Conservation (phyloP, 2,329 filamentous ascomycete species). For the Saccharata proteae region DNA sequence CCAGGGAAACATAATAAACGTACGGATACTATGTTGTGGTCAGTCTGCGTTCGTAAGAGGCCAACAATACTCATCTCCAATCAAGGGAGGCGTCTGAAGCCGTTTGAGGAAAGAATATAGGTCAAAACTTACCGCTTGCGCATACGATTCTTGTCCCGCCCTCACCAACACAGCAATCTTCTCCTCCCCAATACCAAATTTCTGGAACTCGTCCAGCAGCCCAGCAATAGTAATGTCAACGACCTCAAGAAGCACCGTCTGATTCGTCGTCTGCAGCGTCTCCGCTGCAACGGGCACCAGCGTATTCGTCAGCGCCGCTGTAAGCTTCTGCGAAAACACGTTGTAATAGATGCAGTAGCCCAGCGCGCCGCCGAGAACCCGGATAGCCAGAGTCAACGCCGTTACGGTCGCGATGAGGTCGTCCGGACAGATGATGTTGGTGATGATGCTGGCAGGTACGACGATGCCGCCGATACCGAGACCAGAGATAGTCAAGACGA, state of each 20-base stretch:
- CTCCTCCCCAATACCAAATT: slow-evolving; percentile 2
- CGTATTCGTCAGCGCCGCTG: background rate
- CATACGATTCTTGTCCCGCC: slow-evolving; percentile 4
- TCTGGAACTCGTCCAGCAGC: slow-evolving; percentile 3
- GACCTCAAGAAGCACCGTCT: background rate
- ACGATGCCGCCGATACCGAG: slow-evolving; percentile 27
- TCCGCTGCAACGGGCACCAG: slow-evolving; percentile 3
- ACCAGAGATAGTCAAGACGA: slow-evolving; percentile 20
- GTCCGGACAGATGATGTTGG: slow-evolving; percentile 54
- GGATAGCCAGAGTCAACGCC: slow-evolving; percentile 53
- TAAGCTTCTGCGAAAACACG: slow-evolving; percentile 11
- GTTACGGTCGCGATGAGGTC: slow-evolving; percentile 55
- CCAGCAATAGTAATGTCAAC: slow-evolving; percentile 5
- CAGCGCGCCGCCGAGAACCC: slow-evolving; percentile 51
- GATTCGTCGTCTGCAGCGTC: slow-evolving; percentile 3
- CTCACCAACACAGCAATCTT: slow-evolving; percentile 2
- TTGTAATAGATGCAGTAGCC: slow-evolving; percentile 38
- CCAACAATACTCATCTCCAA: no score
- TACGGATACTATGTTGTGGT: slow-evolving; percentile 4
- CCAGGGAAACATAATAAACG: slow-evolving; percentile 7
- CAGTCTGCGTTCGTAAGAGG: no score
- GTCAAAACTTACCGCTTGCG: slow-evolving; percentile 2
- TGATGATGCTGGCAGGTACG: slow-evolving; percentile 38
- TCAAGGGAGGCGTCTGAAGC: no score
- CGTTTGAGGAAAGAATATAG: background rate